A percentile compares a stretch with the other conserved stretches of the same genome.
These are phyloP conservation scores for Pythium graminicola DNA, from an alignment of 352 stramenopile genomes.

Conservation along the genomic window DNA sequence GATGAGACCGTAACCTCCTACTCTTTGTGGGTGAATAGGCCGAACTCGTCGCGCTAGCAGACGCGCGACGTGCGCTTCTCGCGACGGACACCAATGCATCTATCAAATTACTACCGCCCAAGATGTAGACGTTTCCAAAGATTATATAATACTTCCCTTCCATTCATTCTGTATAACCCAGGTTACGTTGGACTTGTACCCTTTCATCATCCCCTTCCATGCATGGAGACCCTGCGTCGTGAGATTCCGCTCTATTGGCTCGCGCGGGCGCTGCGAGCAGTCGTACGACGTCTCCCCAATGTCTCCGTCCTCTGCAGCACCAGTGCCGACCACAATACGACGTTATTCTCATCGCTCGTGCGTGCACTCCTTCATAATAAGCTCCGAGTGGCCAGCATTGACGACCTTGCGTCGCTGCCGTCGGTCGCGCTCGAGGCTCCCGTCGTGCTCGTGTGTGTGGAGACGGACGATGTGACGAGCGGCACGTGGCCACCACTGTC, in stretches of 20 bases:
- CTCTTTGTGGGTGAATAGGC: constrained; percentile 11
- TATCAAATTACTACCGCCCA: constrained; percentile 29
- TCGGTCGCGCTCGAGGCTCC: too few species aligned
- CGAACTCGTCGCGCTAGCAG: constrained; percentile 31
- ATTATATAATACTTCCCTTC: too few species aligned
- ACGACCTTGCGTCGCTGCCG: too few species aligned
- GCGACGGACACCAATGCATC: constrained; percentile 22
- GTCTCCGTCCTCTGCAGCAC: too few species aligned
- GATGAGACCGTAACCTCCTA: too few species aligned
- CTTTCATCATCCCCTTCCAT: too few species aligned
- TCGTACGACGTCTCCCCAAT: constrained; percentile 6
- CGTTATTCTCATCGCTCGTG: too few species aligned
- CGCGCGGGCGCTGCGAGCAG: constrained; percentile 16
- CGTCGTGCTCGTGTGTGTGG: constrained; percentile 5
- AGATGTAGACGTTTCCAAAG: constrained; percentile 10
- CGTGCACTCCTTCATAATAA: too few species aligned
- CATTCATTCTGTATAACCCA: constrained; percentile 8
- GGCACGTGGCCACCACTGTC: neutral
- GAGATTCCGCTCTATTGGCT: constrained; percentile 23
- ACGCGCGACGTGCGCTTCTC: constrained; percentile 31
- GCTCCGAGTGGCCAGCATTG: too few species aligned
- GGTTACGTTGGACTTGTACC: neutral
- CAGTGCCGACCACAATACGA: too few species aligned
- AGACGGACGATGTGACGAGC: neutral
- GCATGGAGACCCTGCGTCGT: constrained; percentile 8